phyloP scores from a whole-genome alignment of 2,329 filamentous ascomycete genomes.

The Emergomyces orientalis region DNA sequence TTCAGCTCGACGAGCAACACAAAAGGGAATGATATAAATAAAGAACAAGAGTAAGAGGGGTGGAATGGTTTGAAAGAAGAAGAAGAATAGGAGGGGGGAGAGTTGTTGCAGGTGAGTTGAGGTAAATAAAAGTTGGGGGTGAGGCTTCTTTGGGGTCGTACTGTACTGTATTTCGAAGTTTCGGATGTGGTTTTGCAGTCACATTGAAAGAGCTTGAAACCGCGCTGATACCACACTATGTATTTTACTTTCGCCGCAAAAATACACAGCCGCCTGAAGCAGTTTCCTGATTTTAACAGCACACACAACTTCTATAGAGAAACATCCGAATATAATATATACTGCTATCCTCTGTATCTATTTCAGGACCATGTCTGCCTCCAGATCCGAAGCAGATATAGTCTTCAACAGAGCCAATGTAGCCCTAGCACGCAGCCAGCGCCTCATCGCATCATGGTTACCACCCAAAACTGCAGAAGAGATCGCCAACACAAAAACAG shows the following conservation, averaged over 20 bases:
- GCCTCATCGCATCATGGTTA: slow-evolving; percentile 49
- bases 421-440: slow-evolving; percentile 45
- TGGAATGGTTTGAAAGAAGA: neutral
- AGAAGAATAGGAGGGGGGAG: neutral
- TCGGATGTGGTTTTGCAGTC: neutral
- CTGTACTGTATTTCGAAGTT: neutral
- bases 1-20: slow-evolving; percentile 10
- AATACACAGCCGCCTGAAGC: too few species aligned
- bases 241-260: neutral
- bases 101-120: neutral
- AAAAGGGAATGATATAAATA: neutral
- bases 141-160: too few species aligned
- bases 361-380: slow-evolving; percentile 23
- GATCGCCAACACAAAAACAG: slow-evolving; percentile 30
- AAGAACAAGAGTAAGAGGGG: neutral
- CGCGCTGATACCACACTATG: neutral
- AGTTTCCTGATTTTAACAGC: too few species aligned
- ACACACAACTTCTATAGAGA: too few species aligned
- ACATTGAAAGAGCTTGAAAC: neutral
- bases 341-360: neutral
- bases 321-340: too few species aligned
- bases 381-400: slow-evolving; percentile 42
- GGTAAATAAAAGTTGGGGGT: too few species aligned
- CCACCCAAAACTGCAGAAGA: slow-evolving; percentile 38
- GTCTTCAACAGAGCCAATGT: slow-evolving; percentile 48